Evolutionary conservation across 371 early-diverging fungal species (phyloP), one percentile per base, ranked within the genome.

Genomic region (Mucor lusitanicus): DNA sequence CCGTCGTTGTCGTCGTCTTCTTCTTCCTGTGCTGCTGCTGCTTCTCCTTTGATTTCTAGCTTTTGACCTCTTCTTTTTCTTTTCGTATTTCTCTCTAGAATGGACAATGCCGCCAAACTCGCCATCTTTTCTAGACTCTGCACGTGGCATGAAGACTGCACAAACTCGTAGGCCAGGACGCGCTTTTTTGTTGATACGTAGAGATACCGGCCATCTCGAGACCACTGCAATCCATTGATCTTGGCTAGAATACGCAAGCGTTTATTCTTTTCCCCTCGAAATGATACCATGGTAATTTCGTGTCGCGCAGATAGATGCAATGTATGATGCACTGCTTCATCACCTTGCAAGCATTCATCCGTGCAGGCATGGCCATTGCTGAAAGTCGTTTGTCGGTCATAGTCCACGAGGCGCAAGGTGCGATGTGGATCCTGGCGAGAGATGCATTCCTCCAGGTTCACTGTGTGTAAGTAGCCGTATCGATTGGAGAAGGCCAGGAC

Each of bases 141-240:
- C 19, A 71, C 32, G 12, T 39, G 63, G 17, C 68, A 19, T 1
- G 57, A 48, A 2, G 66, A 57, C 17, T 65, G 61, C 21, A 75
- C 32, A 62, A 87, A 74, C 53, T 84, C 78, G 55, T 84, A 87
- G 23, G 78, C 80, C 27, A 87, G 63, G n/a, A 87, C 85, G 1
- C 88, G 79, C n/a, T 83, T 78, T 30, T 84, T 77, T 1, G 88
- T 86, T 0, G 88, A 75, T 13, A 87, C 82, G 60, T 85, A 86
- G 11, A 88, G 64, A 55, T 80, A 73, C 2, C 75, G 71, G 0
- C 88, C 88, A 66, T 86, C 83, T 8, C 68, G 65, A 11, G 85
- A 84, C 88, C 88, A 88, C 3, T 83, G 81, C 9, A 86, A 67
- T 4, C 88, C 88, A 42, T 86, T 86, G 56, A 88, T 83, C 21